Evolutionary conservation across 2,329 filamentous ascomycete genomes (phyloP).

Genomic region (Diaporthe longicolla): DNA sequence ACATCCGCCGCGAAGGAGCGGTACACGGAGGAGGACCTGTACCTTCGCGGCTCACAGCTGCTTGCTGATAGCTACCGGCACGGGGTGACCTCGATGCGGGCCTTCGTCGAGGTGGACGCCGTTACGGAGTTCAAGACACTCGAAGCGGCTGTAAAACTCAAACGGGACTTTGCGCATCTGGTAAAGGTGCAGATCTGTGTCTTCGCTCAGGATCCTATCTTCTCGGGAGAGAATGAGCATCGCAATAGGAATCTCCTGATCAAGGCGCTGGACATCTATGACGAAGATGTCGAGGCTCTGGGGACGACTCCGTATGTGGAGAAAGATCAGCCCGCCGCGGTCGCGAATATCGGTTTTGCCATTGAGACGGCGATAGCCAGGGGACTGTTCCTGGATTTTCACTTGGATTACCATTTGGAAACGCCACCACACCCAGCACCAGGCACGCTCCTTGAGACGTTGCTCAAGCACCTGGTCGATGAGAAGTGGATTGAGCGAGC

Average conservation of each 20-base stretch:
- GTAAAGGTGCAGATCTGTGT: constrained; percentile 77
- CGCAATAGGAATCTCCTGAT: constrained; percentile 65
- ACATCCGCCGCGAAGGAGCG: constrained; percentile 70
- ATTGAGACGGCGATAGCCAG: constrained; percentile 65
- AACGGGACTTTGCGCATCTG: constrained; percentile 64
- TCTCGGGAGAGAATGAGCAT: constrained; percentile 65
- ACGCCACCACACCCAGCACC: constrained; percentile 49
- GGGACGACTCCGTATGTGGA: constrained; percentile 82
- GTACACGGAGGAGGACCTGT: constrained; percentile 74
- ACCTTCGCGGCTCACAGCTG: constrained; percentile 74
- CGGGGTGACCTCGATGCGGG: constrained; percentile 78
- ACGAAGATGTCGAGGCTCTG: constrained; percentile 67
- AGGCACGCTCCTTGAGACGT: constrained; percentile 59
- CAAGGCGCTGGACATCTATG: constrained; percentile 48
- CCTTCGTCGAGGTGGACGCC: constrained; percentile 79
- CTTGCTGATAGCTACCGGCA: constrained; percentile 71
- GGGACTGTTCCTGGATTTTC: constrained; percentile 75
- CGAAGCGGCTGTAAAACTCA: constrained; percentile 69
- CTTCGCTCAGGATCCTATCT: constrained; percentile 79
- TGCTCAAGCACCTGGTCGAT: constrained; percentile 58
- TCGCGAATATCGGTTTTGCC: constrained; percentile 74
- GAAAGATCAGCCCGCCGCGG: constrained; percentile 55
- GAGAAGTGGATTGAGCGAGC: constrained; percentile 61
- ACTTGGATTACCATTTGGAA: constrained; percentile 79
- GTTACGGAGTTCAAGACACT: constrained; percentile 62